Percentiles rank a stretch among this genome's conserved stretches.
Evolutionary conservation across 352 stramenopile species (phyloP).

Genomic region (Phytophthora pluvialis): DNA sequence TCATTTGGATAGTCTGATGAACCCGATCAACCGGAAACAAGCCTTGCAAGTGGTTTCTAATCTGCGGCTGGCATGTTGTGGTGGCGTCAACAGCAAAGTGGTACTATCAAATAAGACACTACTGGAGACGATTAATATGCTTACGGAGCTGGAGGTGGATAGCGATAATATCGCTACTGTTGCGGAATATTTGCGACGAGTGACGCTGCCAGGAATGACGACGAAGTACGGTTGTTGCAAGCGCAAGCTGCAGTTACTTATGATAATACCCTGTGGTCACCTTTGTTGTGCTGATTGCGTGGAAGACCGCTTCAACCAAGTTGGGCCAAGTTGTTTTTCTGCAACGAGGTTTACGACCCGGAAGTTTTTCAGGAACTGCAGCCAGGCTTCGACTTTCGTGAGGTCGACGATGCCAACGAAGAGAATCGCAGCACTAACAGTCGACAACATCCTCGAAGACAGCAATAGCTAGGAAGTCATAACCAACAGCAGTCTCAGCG

Average conservation of each 20-base stretch:
- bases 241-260: constrained; percentile 84
- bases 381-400: constrained; percentile 79
- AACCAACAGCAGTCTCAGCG: neutral
- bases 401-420: constrained; percentile 26
- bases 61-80: constrained; percentile 65
- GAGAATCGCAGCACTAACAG: neutral
- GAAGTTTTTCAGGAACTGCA: constrained; percentile 92
- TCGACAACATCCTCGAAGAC: neutral
- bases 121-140: constrained; percentile 71
- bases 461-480: neutral
- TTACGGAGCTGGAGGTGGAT: constrained; percentile 46
- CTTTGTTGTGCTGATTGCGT: constrained; percentile 94
- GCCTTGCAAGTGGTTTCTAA: constrained; percentile 66
- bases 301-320: constrained; percentile 62
- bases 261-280: constrained; percentile 93
- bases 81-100: constrained; percentile 49
- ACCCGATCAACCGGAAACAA: constrained; percentile 71
- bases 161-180: constrained; percentile 46
- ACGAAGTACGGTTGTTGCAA: constrained; percentile 83
- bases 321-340: constrained; percentile 65
- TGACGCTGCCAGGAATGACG: constrained; percentile 42
- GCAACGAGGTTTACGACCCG: constrained; percentile 68
- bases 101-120: constrained; percentile 46
- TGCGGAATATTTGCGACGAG: constrained; percentile 63
- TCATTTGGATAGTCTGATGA: constrained; percentile 78